Evolutionary conservation across 176 grass and related monocot species (phyloP).

Genomic region (Oryza coarctata): DNA sequence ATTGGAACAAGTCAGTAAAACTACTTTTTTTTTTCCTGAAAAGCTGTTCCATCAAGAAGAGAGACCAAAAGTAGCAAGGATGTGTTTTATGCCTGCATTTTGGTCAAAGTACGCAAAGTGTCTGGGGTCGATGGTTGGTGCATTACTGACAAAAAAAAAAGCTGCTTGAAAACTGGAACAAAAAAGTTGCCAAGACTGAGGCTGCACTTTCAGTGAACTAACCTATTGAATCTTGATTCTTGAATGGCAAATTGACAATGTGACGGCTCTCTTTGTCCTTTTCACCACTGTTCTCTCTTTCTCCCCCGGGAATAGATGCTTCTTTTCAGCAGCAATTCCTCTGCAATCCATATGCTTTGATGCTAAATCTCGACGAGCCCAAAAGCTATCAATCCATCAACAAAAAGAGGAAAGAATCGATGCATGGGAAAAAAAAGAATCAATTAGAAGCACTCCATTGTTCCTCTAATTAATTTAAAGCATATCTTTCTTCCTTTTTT

Average conservation of each 20-base stretch:
- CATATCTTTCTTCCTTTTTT: not conserved
- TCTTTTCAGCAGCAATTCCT: not conserved
- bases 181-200: not conserved
- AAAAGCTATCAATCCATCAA: not conserved
- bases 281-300: not conserved
- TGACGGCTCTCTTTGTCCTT: not conserved
- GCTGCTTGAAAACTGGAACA: conserved; percentile 2
- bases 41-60: too few species aligned
- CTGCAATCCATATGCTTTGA: not conserved
- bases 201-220: conserved; percentile 18
- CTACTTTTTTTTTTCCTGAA: not conserved
- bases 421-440: not conserved
- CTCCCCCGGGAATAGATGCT: not conserved
- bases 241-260: conserved; percentile 1
- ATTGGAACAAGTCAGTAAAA: not conserved
- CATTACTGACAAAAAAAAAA: not conserved
- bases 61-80: not conserved
- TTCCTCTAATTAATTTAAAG: not conserved
- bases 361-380: conserved; percentile 27
- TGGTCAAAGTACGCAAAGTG: conserved; percentile 25
- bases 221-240: not conserved
- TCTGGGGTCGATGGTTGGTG: not conserved
- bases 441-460: not conserved
- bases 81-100: conserved; percentile 4
- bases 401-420: conserved; percentile 42